phyloP scores from a whole-genome alignment of 176 grass and related monocot genomes.

The Musa acuminata region DNA sequence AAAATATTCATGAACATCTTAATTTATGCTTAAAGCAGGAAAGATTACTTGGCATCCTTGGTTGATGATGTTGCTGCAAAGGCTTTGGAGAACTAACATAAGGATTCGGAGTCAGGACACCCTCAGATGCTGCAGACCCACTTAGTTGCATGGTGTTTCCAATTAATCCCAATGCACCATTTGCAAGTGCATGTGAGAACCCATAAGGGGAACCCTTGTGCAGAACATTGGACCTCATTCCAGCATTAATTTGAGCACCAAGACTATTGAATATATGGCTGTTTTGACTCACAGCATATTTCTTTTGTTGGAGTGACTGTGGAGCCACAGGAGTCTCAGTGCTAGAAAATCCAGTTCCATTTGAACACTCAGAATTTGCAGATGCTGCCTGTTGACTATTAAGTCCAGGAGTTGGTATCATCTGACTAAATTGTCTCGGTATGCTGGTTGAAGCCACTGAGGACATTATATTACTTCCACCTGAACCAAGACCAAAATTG shows the following conservation, averaged over 20 bases:
- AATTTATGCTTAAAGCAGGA: background rate
- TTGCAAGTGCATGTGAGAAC: slow-evolving; percentile 64
- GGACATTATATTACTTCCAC: slow-evolving; percentile 42
- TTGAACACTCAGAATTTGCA: slow-evolving; percentile 63
- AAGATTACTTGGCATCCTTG: slow-evolving; percentile 77
- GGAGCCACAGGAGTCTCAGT: slow-evolving; percentile 45
- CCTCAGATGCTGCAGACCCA: slow-evolving; percentile 46
- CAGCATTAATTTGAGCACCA: slow-evolving; percentile 45
- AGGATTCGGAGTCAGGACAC: slow-evolving; percentile 48
- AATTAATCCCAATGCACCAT: slow-evolving; percentile 61
- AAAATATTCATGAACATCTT: background rate
- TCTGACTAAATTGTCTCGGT: slow-evolving; percentile 64
- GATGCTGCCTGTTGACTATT: slow-evolving; percentile 51
- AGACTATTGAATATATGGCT: slow-evolving; percentile 51
- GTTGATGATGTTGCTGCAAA: slow-evolving; percentile 57
- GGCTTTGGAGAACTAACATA: slow-evolving; percentile 69
- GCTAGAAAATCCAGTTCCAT: slow-evolving; percentile 70
- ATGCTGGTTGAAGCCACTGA: slow-evolving; percentile 46
- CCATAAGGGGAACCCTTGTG: slow-evolving; percentile 62
- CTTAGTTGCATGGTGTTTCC: slow-evolving; percentile 61
- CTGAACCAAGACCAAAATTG: slow-evolving; percentile 47
- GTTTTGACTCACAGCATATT: slow-evolving; percentile 53
- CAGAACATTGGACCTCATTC: slow-evolving; percentile 57
- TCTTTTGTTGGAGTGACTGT: slow-evolving; percentile 65
- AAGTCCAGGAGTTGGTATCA: slow-evolving; percentile 93